Conservation (phyloP, 2,329 filamentous ascomycete species). For the Fusarium virguliforme region DNA sequence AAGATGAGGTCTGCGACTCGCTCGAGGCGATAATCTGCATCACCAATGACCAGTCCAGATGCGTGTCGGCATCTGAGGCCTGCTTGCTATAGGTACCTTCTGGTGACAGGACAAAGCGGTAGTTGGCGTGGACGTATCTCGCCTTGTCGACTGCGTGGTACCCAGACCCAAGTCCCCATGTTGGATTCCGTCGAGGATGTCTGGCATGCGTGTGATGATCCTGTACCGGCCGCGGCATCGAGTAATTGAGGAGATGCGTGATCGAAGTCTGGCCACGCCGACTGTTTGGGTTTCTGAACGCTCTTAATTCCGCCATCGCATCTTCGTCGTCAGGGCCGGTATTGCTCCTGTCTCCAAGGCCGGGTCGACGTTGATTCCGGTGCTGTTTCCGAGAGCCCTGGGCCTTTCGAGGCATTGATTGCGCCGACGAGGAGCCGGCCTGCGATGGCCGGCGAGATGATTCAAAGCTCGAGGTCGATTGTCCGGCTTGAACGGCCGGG, state of each 20-base stretch:
- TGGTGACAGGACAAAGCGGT: constrained; percentile 94
- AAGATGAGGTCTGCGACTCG: constrained; percentile 89
- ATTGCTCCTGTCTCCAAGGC: constrained; percentile 58
- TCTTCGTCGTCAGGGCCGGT: constrained; percentile 80
- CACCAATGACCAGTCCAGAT: constrained; percentile 91
- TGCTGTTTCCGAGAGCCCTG: constrained; percentile 87
- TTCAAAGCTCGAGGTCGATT: constrained; percentile 66
- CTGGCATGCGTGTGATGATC: constrained; percentile 69
- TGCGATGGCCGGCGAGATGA: constrained; percentile 65
- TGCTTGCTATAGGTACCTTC: constrained; percentile 84
- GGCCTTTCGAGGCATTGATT: constrained; percentile 76
- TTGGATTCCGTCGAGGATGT: constrained; percentile 78
- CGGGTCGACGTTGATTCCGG: constrained; percentile 83
- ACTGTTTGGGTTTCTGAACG: constrained; percentile 71
- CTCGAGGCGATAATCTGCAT: constrained; percentile 92
- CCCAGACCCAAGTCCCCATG: constrained; percentile 89
- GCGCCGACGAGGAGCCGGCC: constrained; percentile 53
- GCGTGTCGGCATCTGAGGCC: constrained; percentile 87
- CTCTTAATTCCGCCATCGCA: constrained; percentile 84
- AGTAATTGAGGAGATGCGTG: constrained; percentile 95
- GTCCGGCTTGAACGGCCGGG: constrained; percentile 59
- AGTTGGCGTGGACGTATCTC: constrained; percentile 93
- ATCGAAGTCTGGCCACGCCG: constrained; percentile 97
- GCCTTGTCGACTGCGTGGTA: constrained; percentile 94
- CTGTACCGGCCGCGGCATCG: constrained; percentile 80